A percentile compares a stretch with the other conserved stretches of the same genome.
These are phyloP conservation scores for Penicillium malachiteum DNA, from an alignment of 495 filamentous ascomycete species.

Conservation along the genomic window DNA sequence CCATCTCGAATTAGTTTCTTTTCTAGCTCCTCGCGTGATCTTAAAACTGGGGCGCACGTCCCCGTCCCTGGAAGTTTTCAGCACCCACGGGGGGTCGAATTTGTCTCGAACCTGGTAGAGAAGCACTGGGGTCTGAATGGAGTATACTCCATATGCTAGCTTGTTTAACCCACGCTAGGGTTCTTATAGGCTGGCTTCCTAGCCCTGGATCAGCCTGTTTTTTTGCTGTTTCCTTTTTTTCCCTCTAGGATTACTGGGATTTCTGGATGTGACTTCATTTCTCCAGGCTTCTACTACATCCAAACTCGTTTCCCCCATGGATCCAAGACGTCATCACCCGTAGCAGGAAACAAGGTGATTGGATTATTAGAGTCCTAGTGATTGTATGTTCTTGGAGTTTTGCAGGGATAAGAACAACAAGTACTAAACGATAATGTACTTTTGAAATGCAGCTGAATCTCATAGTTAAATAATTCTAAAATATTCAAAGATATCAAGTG, in stretches of 20 bases:
- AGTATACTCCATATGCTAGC: too few relatives aligned
- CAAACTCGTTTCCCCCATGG: constrained; percentile 1
- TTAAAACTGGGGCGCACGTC: constrained; percentile 19
- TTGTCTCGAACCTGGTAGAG: too few relatives aligned
- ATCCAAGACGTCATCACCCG: constrained; percentile 31
- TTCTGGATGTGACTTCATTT: not conserved
- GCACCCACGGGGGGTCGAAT: too few relatives aligned
- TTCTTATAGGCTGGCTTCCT: constrained; percentile 1
- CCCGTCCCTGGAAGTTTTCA: constrained; percentile 18
- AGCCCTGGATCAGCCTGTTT: not conserved
- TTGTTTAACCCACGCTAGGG: not conserved
- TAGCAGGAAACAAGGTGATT: constrained; percentile 3
- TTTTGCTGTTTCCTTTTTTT: not conserved
- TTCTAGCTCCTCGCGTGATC: constrained; percentile 20
- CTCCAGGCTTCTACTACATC: not conserved
- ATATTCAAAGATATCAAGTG: not conserved
- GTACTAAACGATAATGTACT: too few relatives aligned
- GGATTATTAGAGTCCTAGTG: not conserved
- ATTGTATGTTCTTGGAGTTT: not conserved
- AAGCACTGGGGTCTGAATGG: too few relatives aligned
- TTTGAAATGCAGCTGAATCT: too few relatives aligned
- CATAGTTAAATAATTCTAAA: too few relatives aligned
- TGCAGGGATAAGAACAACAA: too few relatives aligned
- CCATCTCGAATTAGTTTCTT: not conserved
- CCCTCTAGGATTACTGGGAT: too few relatives aligned